Evolutionary conservation across 257 asterid genomes (phyloP), one percentile per base, ranked within the genome.

Genomic region (Solanum paucissectum): DNA sequence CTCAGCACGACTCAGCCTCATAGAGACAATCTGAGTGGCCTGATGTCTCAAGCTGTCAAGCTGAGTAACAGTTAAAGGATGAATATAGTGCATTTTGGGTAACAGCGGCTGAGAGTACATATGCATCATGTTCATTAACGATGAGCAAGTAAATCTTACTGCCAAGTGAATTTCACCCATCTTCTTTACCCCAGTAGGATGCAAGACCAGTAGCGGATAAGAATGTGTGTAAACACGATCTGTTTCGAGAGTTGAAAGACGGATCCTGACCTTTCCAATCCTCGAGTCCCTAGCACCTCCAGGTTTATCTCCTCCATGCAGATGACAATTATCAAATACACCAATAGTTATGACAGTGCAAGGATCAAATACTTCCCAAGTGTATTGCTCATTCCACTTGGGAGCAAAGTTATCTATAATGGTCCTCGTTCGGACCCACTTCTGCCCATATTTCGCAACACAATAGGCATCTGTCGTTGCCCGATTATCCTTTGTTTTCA

Each of bases 341-440:
- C 90, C 90, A 29, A 88, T 60, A 18, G 90, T 88, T 60, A 88
- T 76, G 46, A 88, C 88, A 33, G 88, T 88, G 62, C 88, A 83
- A 7, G 88, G 86, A 88, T 88, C 90, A 76, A 73, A 88, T 44
- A 88, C 88, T 83, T 88, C 90, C 90, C 90, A 88, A 21, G 88
- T 88, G 86, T 88, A 84, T 58, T 88, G 90, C 86, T 88, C 90
- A 11, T 88, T 88, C 74, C 69, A 85, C 73, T 88, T 88, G 29
- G 90, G 90, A 40, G 52, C 49, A 3, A 85, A 66, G 27, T 69
- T 85, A 72, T 88, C 88, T 20, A 88, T 77, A 75, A 88, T 85
- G 18, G 90, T 88, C 46, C 90, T 68, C 1, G 90, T 88, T 9
- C 90, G 60, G 3, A 88, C 12, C 88, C 90, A 88, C 46, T 88